phyloP scores from a whole-genome alignment of 1,139 yeast species.

The Suhomyces anneliseae region DNA sequence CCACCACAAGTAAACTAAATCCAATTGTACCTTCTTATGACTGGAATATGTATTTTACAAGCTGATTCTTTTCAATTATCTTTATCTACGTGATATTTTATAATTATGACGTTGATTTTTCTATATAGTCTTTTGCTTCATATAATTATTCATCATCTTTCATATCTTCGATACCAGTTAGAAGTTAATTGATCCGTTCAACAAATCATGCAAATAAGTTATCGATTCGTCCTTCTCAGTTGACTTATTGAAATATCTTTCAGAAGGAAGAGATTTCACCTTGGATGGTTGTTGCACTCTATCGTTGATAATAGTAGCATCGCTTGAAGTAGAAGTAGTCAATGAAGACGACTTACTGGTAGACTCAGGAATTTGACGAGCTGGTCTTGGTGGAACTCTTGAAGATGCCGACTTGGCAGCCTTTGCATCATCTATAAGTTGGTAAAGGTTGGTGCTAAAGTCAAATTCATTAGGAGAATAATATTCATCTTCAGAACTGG shows the following conservation, averaged over 20 bases:
- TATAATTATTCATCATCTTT: background rate
- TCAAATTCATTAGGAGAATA: constrained; percentile 33
- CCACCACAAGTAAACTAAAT: no score
- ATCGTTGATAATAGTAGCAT: constrained; percentile 33
- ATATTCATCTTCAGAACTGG: constrained; percentile 36
- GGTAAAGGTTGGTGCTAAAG: constrained; percentile 9
- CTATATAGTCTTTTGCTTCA: no score
- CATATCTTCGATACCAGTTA: background rate
- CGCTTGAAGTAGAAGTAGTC: constrained; percentile 30
- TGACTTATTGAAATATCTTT: constrained; percentile 53
- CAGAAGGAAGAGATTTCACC: constrained; percentile 21
- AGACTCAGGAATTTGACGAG: constrained; percentile 1
- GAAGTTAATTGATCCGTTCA: constrained; percentile 26
- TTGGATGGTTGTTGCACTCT: background rate
- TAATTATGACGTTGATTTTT: no score
- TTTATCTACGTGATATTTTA: no score
- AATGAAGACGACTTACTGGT: background rate
- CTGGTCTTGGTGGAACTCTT: background rate
- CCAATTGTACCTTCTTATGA: no score
- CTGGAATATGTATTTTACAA: no score
- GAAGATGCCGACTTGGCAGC: background rate
- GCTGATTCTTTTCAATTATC: no score
- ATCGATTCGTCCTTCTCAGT: constrained; percentile 28
- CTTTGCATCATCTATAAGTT: constrained; percentile 8
- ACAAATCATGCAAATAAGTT: constrained; percentile 35